phyloP scores from a whole-genome alignment of 495 filamentous ascomycete species.

The Oidiodendron maius region DNA sequence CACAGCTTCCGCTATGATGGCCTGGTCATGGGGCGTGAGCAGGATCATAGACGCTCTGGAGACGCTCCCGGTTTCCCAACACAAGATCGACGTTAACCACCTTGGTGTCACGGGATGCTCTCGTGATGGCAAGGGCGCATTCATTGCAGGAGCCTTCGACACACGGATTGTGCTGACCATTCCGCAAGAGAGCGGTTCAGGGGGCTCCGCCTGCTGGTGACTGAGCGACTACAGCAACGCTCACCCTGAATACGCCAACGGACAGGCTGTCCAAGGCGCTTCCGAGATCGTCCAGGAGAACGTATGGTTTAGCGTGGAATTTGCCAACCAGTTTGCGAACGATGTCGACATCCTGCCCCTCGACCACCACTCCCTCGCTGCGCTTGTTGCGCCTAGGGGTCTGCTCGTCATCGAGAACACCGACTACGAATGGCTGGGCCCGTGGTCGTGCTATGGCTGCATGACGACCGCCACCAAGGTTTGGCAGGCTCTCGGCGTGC shows the following conservation, averaged over 20 bases:
- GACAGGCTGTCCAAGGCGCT: constrained; percentile 35
- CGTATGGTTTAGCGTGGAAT: constrained; percentile 37
- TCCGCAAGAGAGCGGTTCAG: constrained; percentile 42
- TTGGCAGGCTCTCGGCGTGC: constrained; percentile 25
- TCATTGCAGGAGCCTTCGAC: constrained; percentile 43
- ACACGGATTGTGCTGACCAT: constrained; percentile 37
- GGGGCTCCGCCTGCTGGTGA: constrained; percentile 44
- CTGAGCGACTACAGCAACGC: constrained; percentile 29
- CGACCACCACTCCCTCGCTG: constrained; percentile 38
- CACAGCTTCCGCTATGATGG: constrained; percentile 33
- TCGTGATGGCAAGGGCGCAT: constrained; percentile 44
- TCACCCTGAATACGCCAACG: constrained; percentile 33
- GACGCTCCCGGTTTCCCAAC: constrained; percentile 22
- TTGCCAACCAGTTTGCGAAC: constrained; percentile 25
- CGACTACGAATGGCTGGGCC: constrained; percentile 37
- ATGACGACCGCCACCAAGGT: constrained; percentile 27
- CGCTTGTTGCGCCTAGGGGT: constrained; percentile 33
- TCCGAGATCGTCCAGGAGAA: constrained; percentile 40
- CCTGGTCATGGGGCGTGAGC: constrained; percentile 43
- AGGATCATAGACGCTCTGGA: constrained; percentile 43
- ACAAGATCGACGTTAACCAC: constrained; percentile 32
- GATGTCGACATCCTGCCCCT: constrained; percentile 24
- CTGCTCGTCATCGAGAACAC: constrained; percentile 38
- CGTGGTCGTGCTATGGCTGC: constrained; percentile 34
- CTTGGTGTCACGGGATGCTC: constrained; percentile 44